phyloP scores from a whole-genome alignment of 306 rosid species.

The Hylodesmum podocarpum region DNA sequence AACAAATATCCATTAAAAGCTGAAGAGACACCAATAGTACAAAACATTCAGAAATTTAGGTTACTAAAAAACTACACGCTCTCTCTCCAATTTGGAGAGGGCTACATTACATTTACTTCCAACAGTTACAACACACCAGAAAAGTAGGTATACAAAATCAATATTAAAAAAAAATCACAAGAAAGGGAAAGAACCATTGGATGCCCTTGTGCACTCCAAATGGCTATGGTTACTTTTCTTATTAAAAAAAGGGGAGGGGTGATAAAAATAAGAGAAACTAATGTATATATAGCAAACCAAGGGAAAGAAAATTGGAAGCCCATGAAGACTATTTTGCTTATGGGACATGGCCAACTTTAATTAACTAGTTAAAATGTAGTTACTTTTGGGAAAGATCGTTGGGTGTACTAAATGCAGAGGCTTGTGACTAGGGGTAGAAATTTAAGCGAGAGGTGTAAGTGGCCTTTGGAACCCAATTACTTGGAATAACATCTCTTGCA shows the following conservation, averaged over 20 bases:
- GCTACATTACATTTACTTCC: slow-evolving; percentile 49
- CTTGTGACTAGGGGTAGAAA: slow-evolving; percentile 39
- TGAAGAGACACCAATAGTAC: slow-evolving; percentile 27
- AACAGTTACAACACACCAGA: slow-evolving; percentile 29
- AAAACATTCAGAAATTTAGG: slow-evolving; percentile 28
- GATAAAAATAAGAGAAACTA: neutral
- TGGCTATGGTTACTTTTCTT: slow-evolving; percentile 45
- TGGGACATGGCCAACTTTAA: slow-evolving; percentile 33
- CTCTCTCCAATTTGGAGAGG: slow-evolving; percentile 94
- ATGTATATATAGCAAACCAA: slow-evolving; percentile 22
- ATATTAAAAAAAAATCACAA: neutral
- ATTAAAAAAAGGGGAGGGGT: neutral
- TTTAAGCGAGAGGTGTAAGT: slow-evolving; percentile 82
- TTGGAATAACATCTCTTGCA: slow-evolving; percentile 79
- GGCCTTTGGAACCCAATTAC: slow-evolving; percentile 80
- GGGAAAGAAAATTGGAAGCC: slow-evolving; percentile 20
- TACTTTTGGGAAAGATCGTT: neutral
- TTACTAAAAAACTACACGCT: slow-evolving; percentile 43
- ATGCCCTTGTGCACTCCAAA: slow-evolving; percentile 52
- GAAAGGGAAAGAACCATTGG: slow-evolving; percentile 41
- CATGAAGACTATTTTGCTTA: slow-evolving; percentile 44
- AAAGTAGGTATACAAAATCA: slow-evolving; percentile 10
- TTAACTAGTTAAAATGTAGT: slow-evolving; percentile 25
- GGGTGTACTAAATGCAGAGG: neutral
- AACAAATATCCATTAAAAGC: slow-evolving; percentile 32